Evolutionary conservation across 2,329 filamentous ascomycete genomes (phyloP), one percentile per base, ranked within the genome.

Genomic region (Metarhizium sp.): DNA sequence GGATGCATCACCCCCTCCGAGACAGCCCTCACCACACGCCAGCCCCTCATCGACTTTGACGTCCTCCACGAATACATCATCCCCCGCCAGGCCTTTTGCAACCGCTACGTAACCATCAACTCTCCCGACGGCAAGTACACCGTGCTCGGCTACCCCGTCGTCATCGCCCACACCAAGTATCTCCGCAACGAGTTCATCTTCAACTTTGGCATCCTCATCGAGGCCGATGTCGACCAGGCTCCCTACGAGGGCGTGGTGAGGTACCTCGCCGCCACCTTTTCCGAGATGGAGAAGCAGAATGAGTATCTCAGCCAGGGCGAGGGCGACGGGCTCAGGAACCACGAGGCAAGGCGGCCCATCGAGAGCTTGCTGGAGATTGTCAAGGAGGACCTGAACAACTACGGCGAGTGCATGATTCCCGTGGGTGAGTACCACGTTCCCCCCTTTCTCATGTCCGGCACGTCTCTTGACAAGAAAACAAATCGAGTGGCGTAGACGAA

Each of bases 371-470:
- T 97, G 62, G 91, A 87, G 71, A 87, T 87, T 58, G 79, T 88
- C 56, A 85, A 85, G 66, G 84, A 96, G 72, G 92, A 99, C 68
- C 68, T 99, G 62, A 96, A 97, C 67, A 95, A 95, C 64, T 99
- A 96, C 66, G 92, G 90, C 66, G 94, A 99, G 74, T 96, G 92
- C 78, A 96, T 96, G 92, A 96, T 96, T 65, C 92, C 92, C 0
- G 92, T 96, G 60, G 89, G 89, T 92, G 74, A 60, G 81, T 75
- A 16, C 45, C 18, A 6, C 25, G 8, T 7, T 20, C 14, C 36
- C 34, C 11, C 54, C 20, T 34, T 56, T 25, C 38, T 36, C 29
- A 42, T 50, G 42, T 45, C 42, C 20, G n/a, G 42, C 42, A 4
- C 1, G 6, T 20, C 6, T 25, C 25, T 25, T 25, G 25, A 25